Percentiles rank a stretch among this genome's conserved stretches.
These are phyloP conservation scores for Dioszegia hungarica DNA, from an alignment of 768 basidiomycete species.

Conservation along the genomic window DNA sequence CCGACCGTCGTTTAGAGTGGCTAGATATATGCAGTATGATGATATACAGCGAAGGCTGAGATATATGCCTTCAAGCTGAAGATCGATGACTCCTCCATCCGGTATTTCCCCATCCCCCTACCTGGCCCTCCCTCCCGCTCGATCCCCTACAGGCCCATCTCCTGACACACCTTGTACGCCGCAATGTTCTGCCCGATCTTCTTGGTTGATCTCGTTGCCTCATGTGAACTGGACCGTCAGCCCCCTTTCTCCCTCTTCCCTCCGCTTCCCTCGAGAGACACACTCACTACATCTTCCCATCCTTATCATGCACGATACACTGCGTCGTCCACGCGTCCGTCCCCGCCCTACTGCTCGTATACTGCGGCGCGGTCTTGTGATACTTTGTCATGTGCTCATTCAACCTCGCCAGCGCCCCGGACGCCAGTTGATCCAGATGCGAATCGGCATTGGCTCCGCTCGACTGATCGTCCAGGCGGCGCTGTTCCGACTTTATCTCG, in stretches of 20 bases:
- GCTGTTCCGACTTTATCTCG: constrained; percentile 14
- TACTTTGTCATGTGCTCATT: constrained; percentile 18
- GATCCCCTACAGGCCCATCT: constrained; percentile 13
- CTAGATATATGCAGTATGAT: too few relatives aligned
- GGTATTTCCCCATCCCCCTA: too few relatives aligned
- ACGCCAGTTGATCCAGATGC: constrained; percentile 16
- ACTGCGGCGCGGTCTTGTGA: constrained; percentile 24
- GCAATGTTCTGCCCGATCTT: constrained; percentile 26
- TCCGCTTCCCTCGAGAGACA: not conserved
- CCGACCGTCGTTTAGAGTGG: too few relatives aligned
- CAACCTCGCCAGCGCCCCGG: constrained; percentile 25
- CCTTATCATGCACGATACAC: constrained; percentile 15
- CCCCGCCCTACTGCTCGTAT: not conserved
- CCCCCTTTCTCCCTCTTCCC: not conserved
- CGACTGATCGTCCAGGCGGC: not conserved
- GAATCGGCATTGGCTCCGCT: constrained; percentile 1
- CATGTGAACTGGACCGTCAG: constrained; percentile 15
- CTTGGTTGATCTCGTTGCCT: constrained; percentile 25
- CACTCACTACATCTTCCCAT: constrained; percentile 30
- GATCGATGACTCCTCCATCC: too few relatives aligned
- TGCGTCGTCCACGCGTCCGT: constrained; percentile 16
- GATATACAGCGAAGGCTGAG: too few relatives aligned
- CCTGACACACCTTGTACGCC: constrained; percentile 27
- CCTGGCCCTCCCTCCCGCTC: not conserved
- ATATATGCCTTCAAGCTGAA: too few relatives aligned